These are phyloP conservation scores for Lipomyces lipofer DNA, from an alignment of 805 yeast species.

Conservation along the genomic window DNA sequence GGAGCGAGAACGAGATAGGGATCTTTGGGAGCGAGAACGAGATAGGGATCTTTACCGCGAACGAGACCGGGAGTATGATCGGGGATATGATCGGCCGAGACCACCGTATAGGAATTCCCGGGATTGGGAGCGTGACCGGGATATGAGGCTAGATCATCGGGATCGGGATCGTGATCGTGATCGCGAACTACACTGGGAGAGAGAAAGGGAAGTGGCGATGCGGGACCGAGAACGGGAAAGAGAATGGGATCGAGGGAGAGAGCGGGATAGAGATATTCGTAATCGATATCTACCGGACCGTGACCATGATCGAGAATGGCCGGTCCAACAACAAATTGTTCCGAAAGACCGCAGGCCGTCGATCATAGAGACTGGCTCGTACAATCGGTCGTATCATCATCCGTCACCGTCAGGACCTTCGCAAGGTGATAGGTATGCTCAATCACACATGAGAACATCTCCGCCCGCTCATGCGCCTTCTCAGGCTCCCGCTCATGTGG, in stretches of 20 bases:
- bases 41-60: too few relatives aligned
- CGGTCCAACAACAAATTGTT: too few relatives aligned
- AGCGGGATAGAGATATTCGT: background rate
- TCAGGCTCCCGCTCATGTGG: too few relatives aligned
- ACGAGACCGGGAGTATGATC: conserved; percentile 6
- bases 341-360: background rate
- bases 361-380: background rate
- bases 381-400: conserved; percentile 1
- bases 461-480: too few relatives aligned
- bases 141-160: conserved; percentile 1
- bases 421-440: background rate
- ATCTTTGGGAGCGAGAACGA: conserved; percentile 13
- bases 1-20: conserved; percentile 19
- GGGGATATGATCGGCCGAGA: conserved; percentile 11
- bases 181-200: background rate
- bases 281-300: conserved; percentile 9
- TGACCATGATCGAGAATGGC: conserved; percentile 16
- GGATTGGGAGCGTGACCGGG: conserved; percentile 15
- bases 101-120: background rate
- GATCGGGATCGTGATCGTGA: conserved; percentile 1
- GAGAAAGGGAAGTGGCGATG: background rate
- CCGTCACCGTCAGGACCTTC: too few relatives aligned
- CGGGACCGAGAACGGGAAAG: conserved; percentile 13
- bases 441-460: too few relatives aligned
- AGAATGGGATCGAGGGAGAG: conserved; percentile 6